Conservation (phyloP, 2,329 filamentous ascomycete species). For the Fusarium sp. region DNA sequence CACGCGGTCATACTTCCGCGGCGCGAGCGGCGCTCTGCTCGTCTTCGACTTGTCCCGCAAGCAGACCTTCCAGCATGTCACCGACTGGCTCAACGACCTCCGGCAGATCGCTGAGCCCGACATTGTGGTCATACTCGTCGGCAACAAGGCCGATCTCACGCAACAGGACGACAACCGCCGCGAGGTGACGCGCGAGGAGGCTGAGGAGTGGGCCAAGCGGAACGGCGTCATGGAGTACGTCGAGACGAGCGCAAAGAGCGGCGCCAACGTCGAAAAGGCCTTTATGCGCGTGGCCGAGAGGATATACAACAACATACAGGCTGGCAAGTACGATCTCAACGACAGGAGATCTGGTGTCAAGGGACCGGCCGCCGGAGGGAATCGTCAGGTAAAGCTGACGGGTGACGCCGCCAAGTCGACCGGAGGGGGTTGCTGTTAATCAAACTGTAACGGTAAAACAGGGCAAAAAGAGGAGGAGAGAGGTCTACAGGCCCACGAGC, state of each 20-base stretch:
- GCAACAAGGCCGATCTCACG: constrained; percentile 92
- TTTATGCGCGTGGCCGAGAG: constrained; percentile 94
- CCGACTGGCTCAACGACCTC: constrained; percentile 93
- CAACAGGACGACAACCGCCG: constrained; percentile 69
- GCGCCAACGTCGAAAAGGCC: constrained; percentile 91
- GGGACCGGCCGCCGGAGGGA: constrained; percentile 65
- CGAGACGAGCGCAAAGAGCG: constrained; percentile 95
- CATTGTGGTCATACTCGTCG: constrained; percentile 93
- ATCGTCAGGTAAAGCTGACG: constrained; percentile 59
- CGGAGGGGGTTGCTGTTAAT: constrained; percentile 61
- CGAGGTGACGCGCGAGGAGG: constrained; percentile 84
- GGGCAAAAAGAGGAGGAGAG: constrained; percentile 20
- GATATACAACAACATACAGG: constrained; percentile 97
- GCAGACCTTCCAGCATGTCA: constrained; percentile 87
- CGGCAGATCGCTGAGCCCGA: constrained; percentile 95
- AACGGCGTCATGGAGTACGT: constrained; percentile 95
- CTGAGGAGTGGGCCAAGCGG: constrained; percentile 85
- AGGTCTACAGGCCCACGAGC: constrained; percentile 35
- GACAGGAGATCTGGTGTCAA: constrained; percentile 94
- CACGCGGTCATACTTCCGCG: constrained; percentile 92
- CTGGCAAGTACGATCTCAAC: constrained; percentile 93
- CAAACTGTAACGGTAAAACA: constrained; percentile 6
- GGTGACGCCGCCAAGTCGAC: constrained; percentile 53
- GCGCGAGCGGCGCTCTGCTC: constrained; percentile 76
- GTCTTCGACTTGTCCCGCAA: constrained; percentile 95